Evolutionary conservation across 1,139 yeast genomes (phyloP).

Genomic region (Diutina neorugosa): DNA sequence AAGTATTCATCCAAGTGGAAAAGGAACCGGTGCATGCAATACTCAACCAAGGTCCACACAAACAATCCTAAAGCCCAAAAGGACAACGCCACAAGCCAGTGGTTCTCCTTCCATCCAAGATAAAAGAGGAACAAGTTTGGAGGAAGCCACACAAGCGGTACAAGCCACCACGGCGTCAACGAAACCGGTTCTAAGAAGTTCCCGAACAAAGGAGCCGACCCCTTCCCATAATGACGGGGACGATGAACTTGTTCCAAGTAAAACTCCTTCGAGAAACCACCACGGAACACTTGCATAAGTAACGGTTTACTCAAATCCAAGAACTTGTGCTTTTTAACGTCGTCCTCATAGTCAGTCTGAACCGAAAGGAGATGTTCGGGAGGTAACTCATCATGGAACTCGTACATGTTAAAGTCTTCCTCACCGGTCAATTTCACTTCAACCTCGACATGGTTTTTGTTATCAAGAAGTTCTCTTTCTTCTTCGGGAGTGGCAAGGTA

Average conservation of each 20-base stretch:
- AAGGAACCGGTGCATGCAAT: slow-evolving; percentile 74
- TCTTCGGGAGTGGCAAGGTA: slow-evolving; percentile 35
- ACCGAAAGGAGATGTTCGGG: slow-evolving; percentile 59
- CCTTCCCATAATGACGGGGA: slow-evolving; percentile 76
- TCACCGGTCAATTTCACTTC: slow-evolving; percentile 24
- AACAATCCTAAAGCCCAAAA: slow-evolving; percentile 54
- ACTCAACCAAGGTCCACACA: slow-evolving; percentile 89
- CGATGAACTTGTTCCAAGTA: slow-evolving; percentile 93
- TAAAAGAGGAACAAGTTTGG: slow-evolving; percentile 43
- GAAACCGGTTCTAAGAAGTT: slow-evolving; percentile 36
- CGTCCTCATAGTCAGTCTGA: slow-evolving; percentile 66
- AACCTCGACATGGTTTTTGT: slow-evolving; percentile 28
- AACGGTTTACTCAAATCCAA: slow-evolving; percentile 77
- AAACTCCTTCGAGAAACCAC: slow-evolving; percentile 72
- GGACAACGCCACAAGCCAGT: slow-evolving; percentile 26
- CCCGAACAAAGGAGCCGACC: slow-evolving; percentile 70
- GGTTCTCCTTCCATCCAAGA: slow-evolving; percentile 24
- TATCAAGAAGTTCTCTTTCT: slow-evolving; percentile 30
- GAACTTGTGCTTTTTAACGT: slow-evolving; percentile 68
- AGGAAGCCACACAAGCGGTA: slow-evolving; percentile 86
- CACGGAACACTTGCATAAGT: slow-evolving; percentile 62
- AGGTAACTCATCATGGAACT: slow-evolving; percentile 54
- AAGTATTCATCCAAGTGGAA: slow-evolving; percentile 83
- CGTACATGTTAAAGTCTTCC: slow-evolving; percentile 17
- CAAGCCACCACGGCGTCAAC: slow-evolving; percentile 50